Evolutionary conservation across 2,329 filamentous ascomycete genomes (phyloP), one percentile per base, ranked within the genome.

Genomic region (Aspergillus neoniger): DNA sequence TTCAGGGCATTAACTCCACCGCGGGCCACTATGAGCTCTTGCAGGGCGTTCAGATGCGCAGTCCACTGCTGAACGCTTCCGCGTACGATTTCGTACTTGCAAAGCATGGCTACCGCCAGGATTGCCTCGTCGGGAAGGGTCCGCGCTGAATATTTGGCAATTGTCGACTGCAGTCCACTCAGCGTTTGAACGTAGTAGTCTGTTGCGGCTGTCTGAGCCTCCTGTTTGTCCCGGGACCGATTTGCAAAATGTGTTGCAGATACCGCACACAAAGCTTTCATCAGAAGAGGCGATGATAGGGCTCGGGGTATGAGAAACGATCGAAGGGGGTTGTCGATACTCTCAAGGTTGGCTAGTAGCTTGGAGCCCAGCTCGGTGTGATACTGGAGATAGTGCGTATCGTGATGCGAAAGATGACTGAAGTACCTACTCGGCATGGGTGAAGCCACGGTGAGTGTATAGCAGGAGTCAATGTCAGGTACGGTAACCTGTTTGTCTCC

Each of bases 1-100:
- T 74, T 63, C 53, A 76, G 68, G 15, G 68, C 63, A 5, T 47
- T 60, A 41, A 74, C 66, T 5, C 74, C 75, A 10, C 75, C 75
- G 6, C 72, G 70, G 12, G 72, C 73, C 28, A 69, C 62, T 5
- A 77, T 67, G 14, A 77, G 57, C 41, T 65, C 70, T 49, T 76
- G 72, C 36, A 77, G 60, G 12, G 74, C 75, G 36, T 73, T 67
- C 41, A 77, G 59, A 58, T 77, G 75, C n/a, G 74, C 68, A 15
- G 69, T 67, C 75, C 75, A 77, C 54, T 76, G 75, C 48, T 72
- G 73, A 7, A 77, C 73, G 43, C 74, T 76, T 14, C 75, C 75
- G 14, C 74, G 73, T 2, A 76, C 70, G 32, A 76, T 68, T 53
- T 77, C 75, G 49, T 76, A 77, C 56, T 77, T 76, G 65, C 72